phyloP scores from a whole-genome alignment of 1,284 basidiomycete genomes.

The Calocybe gambosa region DNA sequence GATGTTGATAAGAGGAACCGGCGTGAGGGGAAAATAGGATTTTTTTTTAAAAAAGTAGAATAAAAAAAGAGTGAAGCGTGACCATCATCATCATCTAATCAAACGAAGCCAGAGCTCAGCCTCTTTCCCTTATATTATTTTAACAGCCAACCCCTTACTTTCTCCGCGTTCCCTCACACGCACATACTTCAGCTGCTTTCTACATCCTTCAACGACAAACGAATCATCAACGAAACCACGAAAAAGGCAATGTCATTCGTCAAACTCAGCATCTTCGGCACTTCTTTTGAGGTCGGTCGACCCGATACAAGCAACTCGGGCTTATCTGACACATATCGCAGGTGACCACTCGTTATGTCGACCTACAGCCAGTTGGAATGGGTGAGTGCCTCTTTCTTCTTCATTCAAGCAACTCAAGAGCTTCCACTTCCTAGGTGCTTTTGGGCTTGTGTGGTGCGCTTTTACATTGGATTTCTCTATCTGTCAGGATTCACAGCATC shows the following conservation, averaged over 20 bases:
- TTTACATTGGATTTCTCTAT: not conserved
- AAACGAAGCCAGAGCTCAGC: not conserved
- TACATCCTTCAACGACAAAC: not conserved
- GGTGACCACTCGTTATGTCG: conserved; percentile 98
- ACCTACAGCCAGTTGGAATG: conserved; percentile 99
- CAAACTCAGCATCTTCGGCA: conserved; percentile 97
- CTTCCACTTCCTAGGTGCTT: conserved; percentile 59
- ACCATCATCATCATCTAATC: not conserved
- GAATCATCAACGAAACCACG: not conserved
- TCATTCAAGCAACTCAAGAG: conserved; percentile 20
- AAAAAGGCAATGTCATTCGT: conserved; percentile 74
- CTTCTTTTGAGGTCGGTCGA: conserved; percentile 76
- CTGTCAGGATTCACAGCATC: not conserved
- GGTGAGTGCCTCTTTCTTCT: conserved; percentile 42
- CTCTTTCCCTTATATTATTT: not conserved
- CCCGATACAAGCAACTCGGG: conserved; percentile 12
- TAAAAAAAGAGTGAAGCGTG: not conserved
- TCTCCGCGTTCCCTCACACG: not conserved
- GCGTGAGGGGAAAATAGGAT: too few relatives aligned
- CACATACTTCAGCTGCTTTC: not conserved
- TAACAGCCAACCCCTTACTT: not conserved
- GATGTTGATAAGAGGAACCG: too few relatives aligned
- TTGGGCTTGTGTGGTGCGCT: conserved; percentile 89
- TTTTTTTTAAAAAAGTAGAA: not conserved
- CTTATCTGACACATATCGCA: conserved; percentile 31